Base-by-base conservation (phyloP, 2,329 filamentous ascomycete genomes). In the Emergomyces pasteurianus region DNA sequence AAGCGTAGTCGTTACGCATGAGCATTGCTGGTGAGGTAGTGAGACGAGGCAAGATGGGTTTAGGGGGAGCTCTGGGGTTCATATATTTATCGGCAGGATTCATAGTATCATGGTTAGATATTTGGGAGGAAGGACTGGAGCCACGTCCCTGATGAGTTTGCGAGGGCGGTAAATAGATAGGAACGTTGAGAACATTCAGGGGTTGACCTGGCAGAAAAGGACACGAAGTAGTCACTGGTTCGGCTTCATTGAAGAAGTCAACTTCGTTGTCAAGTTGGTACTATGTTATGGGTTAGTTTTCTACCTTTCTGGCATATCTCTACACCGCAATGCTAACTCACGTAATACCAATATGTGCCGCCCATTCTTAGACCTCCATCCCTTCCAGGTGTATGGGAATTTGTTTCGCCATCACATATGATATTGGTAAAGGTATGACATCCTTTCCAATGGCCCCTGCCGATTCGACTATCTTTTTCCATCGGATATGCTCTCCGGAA, bases 301-400 rank as follows among this genome's bases (percentile, higher is more conserved):
- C 9, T 58, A 21, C 59, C 26, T 49, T 53, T 46, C 2, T 43
- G 26, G 38, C 43, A 21, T 23, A 12, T 28, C n/a, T 42, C 61
- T 42, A 36, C 58, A 50, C n/a, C n/a, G n/a, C 26, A 57, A 57
- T 55, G 36, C 49, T 36, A 28, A 55, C 42, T 55, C 52, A 95
- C 90, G 76, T 94, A 96, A 79, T 95, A 97, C 82, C 92, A 96
- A 75, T 96, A 96, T 18, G 87, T 94, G 63, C 88, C 85, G 52
- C 92, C 92, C 89, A 96, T 96, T 74, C 88, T 94, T 65, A 96
- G 81, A 58, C 88, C 92, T 61, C 91, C 91, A 66, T 83, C 83
- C 67, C 90, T 83, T 67, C 83, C 84, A 40, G 79, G 76, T 28
- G 73, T 74, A 58, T 77, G 79, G 66, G 77, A 69, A 21, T 78